phyloP scores from a whole-genome alignment of 2,329 filamentous ascomycete species.

The Colletotrichum tropicicola region DNA sequence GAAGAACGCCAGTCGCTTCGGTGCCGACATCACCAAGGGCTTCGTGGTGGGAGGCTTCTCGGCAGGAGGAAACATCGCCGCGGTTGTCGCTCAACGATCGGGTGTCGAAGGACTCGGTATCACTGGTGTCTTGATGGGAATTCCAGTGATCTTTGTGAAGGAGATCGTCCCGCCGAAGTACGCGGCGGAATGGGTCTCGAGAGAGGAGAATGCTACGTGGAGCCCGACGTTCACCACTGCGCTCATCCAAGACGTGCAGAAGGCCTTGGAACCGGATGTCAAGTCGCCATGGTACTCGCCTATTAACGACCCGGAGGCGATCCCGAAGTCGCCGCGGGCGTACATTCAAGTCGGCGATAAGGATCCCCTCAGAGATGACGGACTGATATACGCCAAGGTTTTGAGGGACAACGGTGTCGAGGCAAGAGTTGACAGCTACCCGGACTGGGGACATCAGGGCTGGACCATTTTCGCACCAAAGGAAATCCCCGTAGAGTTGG shows the following conservation, averaged over 20 bases:
- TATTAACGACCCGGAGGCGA: conserved; percentile 40
- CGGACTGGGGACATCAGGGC: conserved; percentile 20
- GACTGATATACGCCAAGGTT: conserved; percentile 58
- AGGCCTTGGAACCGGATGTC: conserved; percentile 40
- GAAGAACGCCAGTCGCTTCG: conserved; percentile 32
- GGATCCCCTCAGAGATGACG: conserved; percentile 62
- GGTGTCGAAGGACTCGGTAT: conserved; percentile 42
- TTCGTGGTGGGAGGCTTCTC: conserved; percentile 61
- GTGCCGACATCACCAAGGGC: conserved; percentile 49
- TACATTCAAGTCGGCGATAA: conserved; percentile 61
- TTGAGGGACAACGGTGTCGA: conserved; percentile 53
- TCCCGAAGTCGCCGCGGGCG: conserved; percentile 49
- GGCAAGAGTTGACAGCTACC: conserved; percentile 48
- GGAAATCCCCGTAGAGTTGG: not conserved
- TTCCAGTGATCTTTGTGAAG: conserved; percentile 13
- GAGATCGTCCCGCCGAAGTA: conserved; percentile 44
- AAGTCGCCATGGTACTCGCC: conserved; percentile 41
- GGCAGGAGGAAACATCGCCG: conserved; percentile 60
- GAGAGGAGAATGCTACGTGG: conserved; percentile 48
- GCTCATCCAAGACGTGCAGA: conserved; percentile 37
- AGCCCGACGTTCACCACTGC: conserved; percentile 42
- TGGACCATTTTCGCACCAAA: conserved; percentile 1
- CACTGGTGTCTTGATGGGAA: conserved; percentile 9
- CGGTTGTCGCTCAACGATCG: conserved; percentile 52
- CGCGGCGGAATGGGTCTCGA: conserved; percentile 45